Evolutionary conservation across 148 eudicot species (phyloP).

Genomic region (Rhododendron molle): DNA sequence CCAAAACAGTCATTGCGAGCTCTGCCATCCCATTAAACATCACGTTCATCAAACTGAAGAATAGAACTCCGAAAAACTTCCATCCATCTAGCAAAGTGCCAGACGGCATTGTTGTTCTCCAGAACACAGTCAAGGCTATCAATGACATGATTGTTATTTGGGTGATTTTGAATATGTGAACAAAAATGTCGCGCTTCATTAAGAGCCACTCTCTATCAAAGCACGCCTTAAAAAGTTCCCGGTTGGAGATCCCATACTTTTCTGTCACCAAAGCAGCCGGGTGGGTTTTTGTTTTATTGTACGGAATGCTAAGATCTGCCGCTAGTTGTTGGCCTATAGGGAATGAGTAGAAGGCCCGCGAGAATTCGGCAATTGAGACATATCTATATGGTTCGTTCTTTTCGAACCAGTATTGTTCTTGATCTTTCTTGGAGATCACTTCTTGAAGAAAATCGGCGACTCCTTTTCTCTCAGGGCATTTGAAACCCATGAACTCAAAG

Average conservation of each 20-base stretch:
- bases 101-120: constrained; percentile 26
- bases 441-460: constrained; percentile 47
- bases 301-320: constrained; percentile 26
- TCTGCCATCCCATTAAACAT: constrained; percentile 49
- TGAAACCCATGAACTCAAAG: constrained; percentile 42
- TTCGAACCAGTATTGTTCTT: constrained; percentile 40
- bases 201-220: constrained; percentile 56
- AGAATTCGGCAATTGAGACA: constrained; percentile 31
- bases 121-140: constrained; percentile 49
- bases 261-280: constrained; percentile 43
- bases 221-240: constrained; percentile 50
- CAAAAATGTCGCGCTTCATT: constrained; percentile 58
- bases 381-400: constrained; percentile 27
- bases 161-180: constrained; percentile 51
- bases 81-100: constrained; percentile 28
- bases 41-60: constrained; percentile 37
- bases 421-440: constrained; percentile 41
- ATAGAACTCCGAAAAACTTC: constrained; percentile 42
- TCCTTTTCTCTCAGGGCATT: constrained; percentile 49
- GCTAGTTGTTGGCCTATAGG: constrained; percentile 29
- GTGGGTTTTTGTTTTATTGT: constrained; percentile 30
- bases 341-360: constrained; percentile 21
- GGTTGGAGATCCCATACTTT: constrained; percentile 50
- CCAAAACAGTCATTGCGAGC: constrained; percentile 31
- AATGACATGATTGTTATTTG: constrained; percentile 53